Base-by-base conservation (phyloP, 805 yeast genomes). In the Hanseniaspora lindneri region DNA sequence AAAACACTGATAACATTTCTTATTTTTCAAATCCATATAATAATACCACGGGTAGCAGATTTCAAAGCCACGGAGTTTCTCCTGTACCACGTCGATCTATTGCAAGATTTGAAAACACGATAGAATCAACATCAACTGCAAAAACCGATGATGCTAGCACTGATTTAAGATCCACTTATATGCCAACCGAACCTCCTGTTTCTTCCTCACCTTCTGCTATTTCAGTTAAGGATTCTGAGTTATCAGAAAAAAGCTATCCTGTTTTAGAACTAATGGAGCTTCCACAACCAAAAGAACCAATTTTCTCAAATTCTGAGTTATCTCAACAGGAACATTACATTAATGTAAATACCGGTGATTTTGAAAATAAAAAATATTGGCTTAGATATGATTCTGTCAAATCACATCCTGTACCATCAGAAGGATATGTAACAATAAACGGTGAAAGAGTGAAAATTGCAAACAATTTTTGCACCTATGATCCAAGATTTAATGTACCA, bases 301-400 rank as follows among this genome's bases (percentile, higher is more conserved):
- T 17, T 19, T 46, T 46, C 25, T 10, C 11, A 16, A 16, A 37
- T 14, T 14, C 43, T 9, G 49, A 46, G 14, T n/a, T 46, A 19
- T n/a, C 33, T 14, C 3, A 46, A 17, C 49, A 46, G 39, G 43
- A 46, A 3, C 49, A 46, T 19, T 46, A 46, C 16, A 46, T 39
- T 13, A 23, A 39, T 19, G 19, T 46, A 17, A 14, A 29, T 4
- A 32, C 39, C 2, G 49, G 49, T n/a, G 36, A 39, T 2, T 46
- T 30, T 46, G 21, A 11, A 4, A 24, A 46, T 14, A 39, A 28
- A 14, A 16, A 27, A 8, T 3, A 17, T 29, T 46, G 49, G 49
- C 23, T 29, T 10, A 36, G 29, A 20, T 44, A 36, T 24, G 11
- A 24, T 27, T 17, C 20, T 24, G 17, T 39, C 3, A 4, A 5